These are phyloP conservation scores for Phialocephala sp. DNA, from an alignment of 2,329 filamentous ascomycete species.

Conservation along the genomic window DNA sequence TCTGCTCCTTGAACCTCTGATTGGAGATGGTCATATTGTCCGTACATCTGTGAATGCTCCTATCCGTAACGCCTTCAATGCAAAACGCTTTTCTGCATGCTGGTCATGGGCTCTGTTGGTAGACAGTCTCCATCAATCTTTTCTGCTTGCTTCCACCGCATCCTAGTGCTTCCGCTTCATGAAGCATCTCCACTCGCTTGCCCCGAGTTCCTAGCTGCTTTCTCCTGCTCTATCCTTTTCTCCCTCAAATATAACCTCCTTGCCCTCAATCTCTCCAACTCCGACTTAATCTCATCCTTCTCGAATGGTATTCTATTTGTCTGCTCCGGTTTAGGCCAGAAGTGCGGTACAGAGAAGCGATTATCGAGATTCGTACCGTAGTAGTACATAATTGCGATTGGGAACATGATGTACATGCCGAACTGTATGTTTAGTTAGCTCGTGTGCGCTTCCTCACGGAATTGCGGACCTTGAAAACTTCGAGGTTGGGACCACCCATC, in stretches of 20 bases:
- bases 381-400: constrained; percentile 99
- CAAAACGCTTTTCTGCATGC: constrained; percentile 21
- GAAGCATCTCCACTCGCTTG: constrained; percentile 19
- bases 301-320: constrained; percentile 79
- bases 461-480: constrained; percentile 82
- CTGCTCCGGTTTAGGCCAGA: constrained; percentile 87
- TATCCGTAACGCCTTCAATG: constrained; percentile 33
- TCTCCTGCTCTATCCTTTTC: constrained; percentile 41
- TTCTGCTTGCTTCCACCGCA: background rate
- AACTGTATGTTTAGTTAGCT: constrained; percentile 65
- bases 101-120: background rate
- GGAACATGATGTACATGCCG: constrained; percentile 98
- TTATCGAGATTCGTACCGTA: constrained; percentile 98
- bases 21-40: constrained; percentile 15
- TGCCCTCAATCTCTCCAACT: constrained; percentile 50
- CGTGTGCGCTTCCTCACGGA: background rate
- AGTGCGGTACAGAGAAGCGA: constrained; percentile 85
- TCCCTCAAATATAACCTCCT: constrained; percentile 44
- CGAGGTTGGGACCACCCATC: constrained; percentile 87
- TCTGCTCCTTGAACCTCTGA: constrained; percentile 1
- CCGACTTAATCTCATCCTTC: constrained; percentile 79
- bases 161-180: constrained; percentile 2
- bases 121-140: background rate
- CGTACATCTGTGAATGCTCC: background rate
- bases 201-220: constrained; percentile 11